Evolutionary conservation across 2,329 filamentous ascomycete genomes (phyloP).

Genomic region (Ambrosiella xylebori): DNA sequence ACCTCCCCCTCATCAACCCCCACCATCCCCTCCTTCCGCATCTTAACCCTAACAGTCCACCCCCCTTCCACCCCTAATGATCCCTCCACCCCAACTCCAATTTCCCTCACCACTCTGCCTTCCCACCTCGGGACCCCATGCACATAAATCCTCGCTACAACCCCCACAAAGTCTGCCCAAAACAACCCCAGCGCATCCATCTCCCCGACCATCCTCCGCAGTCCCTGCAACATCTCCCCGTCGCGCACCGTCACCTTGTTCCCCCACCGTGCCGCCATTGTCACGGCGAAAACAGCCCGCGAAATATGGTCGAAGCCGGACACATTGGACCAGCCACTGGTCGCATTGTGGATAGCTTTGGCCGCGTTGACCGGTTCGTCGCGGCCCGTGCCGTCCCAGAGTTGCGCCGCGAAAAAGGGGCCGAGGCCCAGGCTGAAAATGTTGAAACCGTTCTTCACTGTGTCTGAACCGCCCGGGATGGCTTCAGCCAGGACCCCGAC

Average conservation of each 20-base stretch:
- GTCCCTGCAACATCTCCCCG: slow-evolving; percentile 23
- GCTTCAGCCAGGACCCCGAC: slow-evolving; percentile 24
- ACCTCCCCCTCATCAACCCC: neutral
- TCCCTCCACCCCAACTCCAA: slow-evolving; percentile 33
- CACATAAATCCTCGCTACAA: slow-evolving; percentile 19
- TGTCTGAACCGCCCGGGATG: slow-evolving; percentile 22
- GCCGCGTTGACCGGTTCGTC: slow-evolving; percentile 40
- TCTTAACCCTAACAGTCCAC: slow-evolving; percentile 25
- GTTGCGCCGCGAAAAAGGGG: slow-evolving; percentile 29
- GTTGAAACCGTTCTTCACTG: slow-evolving; percentile 23
- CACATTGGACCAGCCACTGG: slow-evolving; percentile 47
- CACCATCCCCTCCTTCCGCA: neutral
- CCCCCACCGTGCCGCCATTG: slow-evolving; percentile 59
- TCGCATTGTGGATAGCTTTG: slow-evolving; percentile 54
- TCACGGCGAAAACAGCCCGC: slow-evolving; percentile 53
- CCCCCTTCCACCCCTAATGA: slow-evolving; percentile 20
- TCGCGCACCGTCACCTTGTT: slow-evolving; percentile 37
- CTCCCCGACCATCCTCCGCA: slow-evolving; percentile 26
- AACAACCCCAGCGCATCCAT: slow-evolving; percentile 26
- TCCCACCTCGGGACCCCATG: slow-evolving; percentile 24
- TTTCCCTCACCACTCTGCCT: slow-evolving; percentile 21
- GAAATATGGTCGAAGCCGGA: slow-evolving; percentile 60
- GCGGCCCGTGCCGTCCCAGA: slow-evolving; percentile 35
- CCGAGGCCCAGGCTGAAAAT: slow-evolving; percentile 27
- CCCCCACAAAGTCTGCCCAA: slow-evolving; percentile 25